Conservation (phyloP, 495 filamentous ascomycete genomes). For the Xylaria nigripes region DNA sequence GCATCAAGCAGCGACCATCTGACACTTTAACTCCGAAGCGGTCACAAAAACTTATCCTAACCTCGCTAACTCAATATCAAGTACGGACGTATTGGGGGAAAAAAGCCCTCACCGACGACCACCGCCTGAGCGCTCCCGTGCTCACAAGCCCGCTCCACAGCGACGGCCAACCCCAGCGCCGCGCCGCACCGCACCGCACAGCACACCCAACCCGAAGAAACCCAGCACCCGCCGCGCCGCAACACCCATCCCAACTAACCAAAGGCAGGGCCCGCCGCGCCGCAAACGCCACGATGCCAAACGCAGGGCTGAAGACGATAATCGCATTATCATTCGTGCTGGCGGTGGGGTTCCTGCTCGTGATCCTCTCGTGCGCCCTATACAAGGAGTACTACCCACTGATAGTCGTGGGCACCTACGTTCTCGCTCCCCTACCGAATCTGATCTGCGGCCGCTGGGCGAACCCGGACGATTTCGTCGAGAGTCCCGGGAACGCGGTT, state of each 20-base stretch:
- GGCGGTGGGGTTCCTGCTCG: constrained; percentile 96
- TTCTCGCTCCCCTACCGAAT: constrained; percentile 89
- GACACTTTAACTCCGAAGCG: not conserved
- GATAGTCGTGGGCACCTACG: constrained; percentile 90
- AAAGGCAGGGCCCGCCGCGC: not conserved
- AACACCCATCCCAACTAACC: not conserved
- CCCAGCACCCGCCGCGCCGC: not conserved
- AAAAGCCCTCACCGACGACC: too few species aligned
- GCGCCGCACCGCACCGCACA: not conserved
- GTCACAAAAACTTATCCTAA: not conserved
- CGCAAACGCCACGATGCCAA: constrained; percentile 51
- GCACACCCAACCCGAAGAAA: too few species aligned
- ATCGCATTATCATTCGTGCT: constrained; percentile 98
- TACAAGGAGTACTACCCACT: constrained; percentile 89
- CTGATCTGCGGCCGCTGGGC: constrained; percentile 83
- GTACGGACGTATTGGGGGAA: too few species aligned
- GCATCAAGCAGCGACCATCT: not conserved
- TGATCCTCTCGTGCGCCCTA: constrained; percentile 94
- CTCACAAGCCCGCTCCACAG: not conserved
- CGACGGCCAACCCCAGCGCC: not conserved
- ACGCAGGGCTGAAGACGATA: constrained; percentile 93
- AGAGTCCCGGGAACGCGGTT: constrained; percentile 67
- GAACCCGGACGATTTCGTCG: constrained; percentile 95
- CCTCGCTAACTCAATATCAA: too few species aligned
- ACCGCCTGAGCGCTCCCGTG: too few species aligned